Percentiles rank a stretch among this genome's conserved stretches.
Evolutionary conservation across 1,284 basidiomycete genomes (phyloP).

Genomic region (Meira nashicola): DNA sequence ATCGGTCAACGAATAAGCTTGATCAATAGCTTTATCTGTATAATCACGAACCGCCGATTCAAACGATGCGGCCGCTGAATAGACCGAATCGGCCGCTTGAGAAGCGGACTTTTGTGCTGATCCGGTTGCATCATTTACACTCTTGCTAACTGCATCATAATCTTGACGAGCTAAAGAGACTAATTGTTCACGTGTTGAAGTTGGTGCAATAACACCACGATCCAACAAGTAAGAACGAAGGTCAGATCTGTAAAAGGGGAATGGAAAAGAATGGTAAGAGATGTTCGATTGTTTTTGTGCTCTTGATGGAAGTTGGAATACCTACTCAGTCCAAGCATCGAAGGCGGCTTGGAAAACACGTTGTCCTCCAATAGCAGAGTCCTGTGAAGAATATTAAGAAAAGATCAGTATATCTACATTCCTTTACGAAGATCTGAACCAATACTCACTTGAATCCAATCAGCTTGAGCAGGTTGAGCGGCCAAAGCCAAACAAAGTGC

Average conservation of each 20-base stretch:
- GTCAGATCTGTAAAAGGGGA: conserved; percentile 21
- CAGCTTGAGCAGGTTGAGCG: conserved; percentile 31
- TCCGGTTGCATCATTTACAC: conserved; percentile 19
- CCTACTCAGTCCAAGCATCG: conserved; percentile 45
- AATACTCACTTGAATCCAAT: conserved; percentile 26
- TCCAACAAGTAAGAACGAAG: conserved; percentile 50
- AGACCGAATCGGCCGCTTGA: conserved; percentile 25
- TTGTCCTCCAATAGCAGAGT: conserved; percentile 33
- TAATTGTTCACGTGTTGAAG: conserved; percentile 43
- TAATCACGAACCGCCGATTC: conserved; percentile 34
- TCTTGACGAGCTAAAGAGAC: conserved; percentile 44
- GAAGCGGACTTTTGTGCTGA: conserved; percentile 24
- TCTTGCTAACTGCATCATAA: conserved; percentile 32
- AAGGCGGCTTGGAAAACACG: conserved; percentile 46
- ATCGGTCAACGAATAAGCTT: conserved; percentile 29
- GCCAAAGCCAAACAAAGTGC: conserved; percentile 37
- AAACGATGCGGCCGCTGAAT: conserved; percentile 32
- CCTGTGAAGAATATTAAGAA: conserved; percentile 10
- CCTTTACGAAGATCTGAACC: background rate
- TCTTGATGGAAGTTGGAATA: background rate
- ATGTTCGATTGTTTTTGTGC: background rate
- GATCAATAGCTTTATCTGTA: conserved; percentile 17
- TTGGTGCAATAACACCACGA: conserved; percentile 48
- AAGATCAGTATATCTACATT: background rate
- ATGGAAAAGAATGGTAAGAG: conserved; percentile 6